Evolutionary conservation across 345 rosid genomes (phyloP), one percentile per base, ranked within the genome.

Genomic region (Eutrema yunnanense): DNA sequence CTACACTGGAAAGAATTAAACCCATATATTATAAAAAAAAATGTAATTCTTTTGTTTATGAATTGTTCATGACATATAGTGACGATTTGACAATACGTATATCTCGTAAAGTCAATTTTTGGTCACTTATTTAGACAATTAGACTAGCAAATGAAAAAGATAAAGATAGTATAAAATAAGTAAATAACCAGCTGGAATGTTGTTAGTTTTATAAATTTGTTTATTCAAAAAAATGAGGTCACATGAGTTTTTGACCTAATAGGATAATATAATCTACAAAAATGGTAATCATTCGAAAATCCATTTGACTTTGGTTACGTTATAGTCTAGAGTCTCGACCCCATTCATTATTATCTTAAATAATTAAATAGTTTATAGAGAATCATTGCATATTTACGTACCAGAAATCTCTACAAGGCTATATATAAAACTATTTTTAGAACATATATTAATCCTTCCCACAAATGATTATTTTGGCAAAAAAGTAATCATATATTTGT

Each of bases 181-280:
- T 22, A 22, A 22, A 22, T 22, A 74, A 50, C 54, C 62, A 75
- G 74, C 74, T 69, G 79, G 74, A 69, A 75, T 75, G 65, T 66
- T 59, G 71, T 43, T 60, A 60, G 2, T 54, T 54, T 72, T 44
- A 34, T 47, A 47, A 65, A 9, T 14, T 47, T 48, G 13, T 19
- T 57, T 65, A 47, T 27, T 12, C 1, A 9, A 36, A 5, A 16
- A 41, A 56, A 4, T 2, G 33, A 67, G 48, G 73, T 67, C 56
- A 67, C 73, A 67, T 74, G 62, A 67, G 42, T 60, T 61, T 49
- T 67, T 74, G 73, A 74, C 73, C 54, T 30, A 66, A 10, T 48
- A 49, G 13, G 56, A 27, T 46, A 16, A 36, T 67, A 63, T 37
- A 68, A 61, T 61, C 50, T 61, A 60, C 54, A 67, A 67, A 73